phyloP scores from a whole-genome alignment of 2,329 filamentous ascomycete genomes.

The Fusarium sp. region DNA sequence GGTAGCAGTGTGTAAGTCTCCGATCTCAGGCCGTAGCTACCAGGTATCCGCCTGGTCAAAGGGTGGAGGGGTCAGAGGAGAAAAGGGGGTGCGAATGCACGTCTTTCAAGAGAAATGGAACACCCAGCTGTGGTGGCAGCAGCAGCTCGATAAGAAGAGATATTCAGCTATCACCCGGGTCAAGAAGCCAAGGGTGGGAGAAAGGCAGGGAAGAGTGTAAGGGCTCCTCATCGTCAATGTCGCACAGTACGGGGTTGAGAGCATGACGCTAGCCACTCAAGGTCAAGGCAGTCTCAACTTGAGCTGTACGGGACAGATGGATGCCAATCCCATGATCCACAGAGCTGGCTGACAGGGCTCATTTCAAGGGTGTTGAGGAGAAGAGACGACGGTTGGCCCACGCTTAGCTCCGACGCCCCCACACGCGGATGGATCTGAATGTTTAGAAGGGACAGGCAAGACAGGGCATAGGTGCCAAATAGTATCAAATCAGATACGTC shows the following conservation, averaged over 20 bases:
- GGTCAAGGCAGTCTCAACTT: conserved; percentile 37
- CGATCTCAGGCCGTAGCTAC: conserved; percentile 33
- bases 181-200: conserved; percentile 27
- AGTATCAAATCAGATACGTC: conserved; percentile 22
- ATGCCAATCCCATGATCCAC: conserved; percentile 40
- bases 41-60: conserved; percentile 22
- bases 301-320: conserved; percentile 18
- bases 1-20: conserved; percentile 31
- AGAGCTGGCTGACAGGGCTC: conserved; percentile 37
- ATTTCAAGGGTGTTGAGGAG: conserved; percentile 32
- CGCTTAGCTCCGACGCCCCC: conserved; percentile 35
- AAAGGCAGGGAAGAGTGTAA: conserved; percentile 19
- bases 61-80: conserved; percentile 15
- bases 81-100: conserved; percentile 21
- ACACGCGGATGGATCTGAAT: conserved; percentile 30
- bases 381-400: conserved; percentile 30
- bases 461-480: conserved; percentile 10
- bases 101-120: conserved; percentile 16
- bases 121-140: conserved; percentile 24
- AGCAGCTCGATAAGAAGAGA: conserved; percentile 39
- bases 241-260: conserved; percentile 37
- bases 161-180: conserved; percentile 32
- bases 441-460: conserved; percentile 15
- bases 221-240: conserved; percentile 30
- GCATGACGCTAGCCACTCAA: conserved; percentile 36